Percentiles rank a stretch among this genome's conserved stretches.
phyloP scores from a whole-genome alignment of 2,329 filamentous ascomycete species.

The Aspergillus cejpii region DNA sequence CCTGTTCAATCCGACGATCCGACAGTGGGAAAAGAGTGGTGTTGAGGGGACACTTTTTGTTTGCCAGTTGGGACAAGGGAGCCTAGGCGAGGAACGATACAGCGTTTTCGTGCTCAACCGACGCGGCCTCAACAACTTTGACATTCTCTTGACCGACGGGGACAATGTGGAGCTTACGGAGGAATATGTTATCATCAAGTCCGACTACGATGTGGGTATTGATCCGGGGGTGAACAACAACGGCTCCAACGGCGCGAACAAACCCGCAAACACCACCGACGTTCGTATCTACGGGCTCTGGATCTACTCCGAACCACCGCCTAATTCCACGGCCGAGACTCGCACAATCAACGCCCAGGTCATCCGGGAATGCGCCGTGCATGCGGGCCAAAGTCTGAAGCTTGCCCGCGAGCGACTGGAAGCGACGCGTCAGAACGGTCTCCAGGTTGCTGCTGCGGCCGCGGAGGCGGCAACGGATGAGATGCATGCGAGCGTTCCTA shows the following conservation, averaged over 20 bases:
- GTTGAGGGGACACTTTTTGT: conserved; percentile 87
- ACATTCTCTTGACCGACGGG: conserved; percentile 53
- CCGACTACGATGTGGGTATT: conserved; percentile 30
- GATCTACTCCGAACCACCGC: conserved; percentile 57
- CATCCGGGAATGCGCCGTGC: conserved; percentile 51
- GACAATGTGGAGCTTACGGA: conserved; percentile 59
- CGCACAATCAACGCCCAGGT: conserved; percentile 48
- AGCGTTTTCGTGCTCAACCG: conserved; percentile 66
- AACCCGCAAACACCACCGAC: conserved; percentile 11
- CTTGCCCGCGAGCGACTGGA: conserved; percentile 38
- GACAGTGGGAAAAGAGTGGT: conserved; percentile 75
- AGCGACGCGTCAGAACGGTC: conserved; percentile 28
- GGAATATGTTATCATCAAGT: conserved; percentile 55
- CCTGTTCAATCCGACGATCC: conserved; percentile 59
- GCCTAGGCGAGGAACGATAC: conserved; percentile 44
- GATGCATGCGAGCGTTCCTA: conserved; percentile 39
- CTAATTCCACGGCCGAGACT: conserved; percentile 48
- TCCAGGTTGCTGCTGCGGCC: conserved; percentile 29
- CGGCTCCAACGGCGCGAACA: conserved; percentile 16
- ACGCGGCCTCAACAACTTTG: conserved; percentile 62
- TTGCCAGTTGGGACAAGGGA: conserved; percentile 53
- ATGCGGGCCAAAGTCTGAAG: conserved; percentile 46
- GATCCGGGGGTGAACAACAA: conserved; percentile 2
- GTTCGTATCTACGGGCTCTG: conserved; percentile 54
- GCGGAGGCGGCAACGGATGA: conserved; percentile 29